Conservation (phyloP, 2,329 filamentous ascomycete genomes). For the Beauveria australis region DNA sequence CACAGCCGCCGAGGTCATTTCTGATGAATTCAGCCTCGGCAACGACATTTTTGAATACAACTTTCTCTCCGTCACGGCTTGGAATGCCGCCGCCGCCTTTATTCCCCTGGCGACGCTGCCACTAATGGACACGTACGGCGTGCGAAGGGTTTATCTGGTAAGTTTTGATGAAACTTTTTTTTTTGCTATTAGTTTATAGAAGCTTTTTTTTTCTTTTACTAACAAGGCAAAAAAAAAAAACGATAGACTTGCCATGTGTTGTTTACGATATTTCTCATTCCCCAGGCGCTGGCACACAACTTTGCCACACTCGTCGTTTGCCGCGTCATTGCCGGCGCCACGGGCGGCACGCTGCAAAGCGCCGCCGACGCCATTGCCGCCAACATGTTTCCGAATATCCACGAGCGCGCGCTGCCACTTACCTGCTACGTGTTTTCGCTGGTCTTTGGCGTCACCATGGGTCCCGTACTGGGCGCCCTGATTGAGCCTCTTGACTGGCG, state of each 20-base stretch:
- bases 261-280: constrained; percentile 10
- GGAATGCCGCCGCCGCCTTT: constrained; percentile 11
- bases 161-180: too few species aligned
- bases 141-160: constrained; percentile 11
- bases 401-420: constrained; percentile 9
- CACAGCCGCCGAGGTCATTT: constrained; percentile 6
- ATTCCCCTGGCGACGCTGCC: constrained; percentile 11
- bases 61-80: constrained; percentile 12
- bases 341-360: constrained; percentile 11
- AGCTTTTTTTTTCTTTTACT: not conserved
- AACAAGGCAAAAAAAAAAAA: too few species aligned
- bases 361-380: constrained; percentile 13
- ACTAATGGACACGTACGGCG: constrained; percentile 14
- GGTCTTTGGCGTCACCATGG: constrained; percentile 12
- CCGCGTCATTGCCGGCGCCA: constrained; percentile 10
- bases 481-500: constrained; percentile 12
- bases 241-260: constrained; percentile 2
- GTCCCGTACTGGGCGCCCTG: constrained; percentile 12
- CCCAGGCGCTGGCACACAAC: constrained; percentile 10
- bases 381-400: constrained; percentile 9
- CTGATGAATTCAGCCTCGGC: constrained; percentile 6
- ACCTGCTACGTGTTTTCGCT: constrained; percentile 12
- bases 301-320: constrained; percentile 15
- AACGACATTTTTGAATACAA: constrained; percentile 4
- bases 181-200: too few species aligned